These are phyloP conservation scores for Pelargonium nanum DNA, from an alignment of 345 rosid species.

Conservation along the genomic window DNA sequence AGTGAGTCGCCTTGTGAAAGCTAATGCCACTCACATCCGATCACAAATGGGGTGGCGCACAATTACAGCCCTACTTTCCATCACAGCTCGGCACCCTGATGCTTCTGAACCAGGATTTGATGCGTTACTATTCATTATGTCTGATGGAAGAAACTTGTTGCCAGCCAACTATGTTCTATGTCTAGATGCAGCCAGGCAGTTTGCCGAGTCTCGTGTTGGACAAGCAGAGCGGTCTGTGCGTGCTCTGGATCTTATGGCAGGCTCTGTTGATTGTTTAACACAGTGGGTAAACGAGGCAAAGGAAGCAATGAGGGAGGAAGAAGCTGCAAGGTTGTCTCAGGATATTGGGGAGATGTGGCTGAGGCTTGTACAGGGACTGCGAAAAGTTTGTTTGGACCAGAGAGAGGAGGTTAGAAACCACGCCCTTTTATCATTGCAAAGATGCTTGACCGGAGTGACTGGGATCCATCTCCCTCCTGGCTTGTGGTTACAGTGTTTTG, in stretches of 20 bases:
- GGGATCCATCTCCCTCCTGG: conserved; percentile 58
- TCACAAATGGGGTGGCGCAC: conserved; percentile 94
- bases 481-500: conserved; percentile 87
- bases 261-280: conserved; percentile 64
- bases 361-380: conserved; percentile 81
- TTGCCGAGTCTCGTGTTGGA: conserved; percentile 97
- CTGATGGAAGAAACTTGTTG: conserved; percentile 65
- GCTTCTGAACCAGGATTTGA: conserved; percentile 96
- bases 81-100: conserved; percentile 92
- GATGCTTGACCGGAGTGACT: conserved; percentile 73
- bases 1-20: conserved; percentile 92
- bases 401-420: conserved; percentile 95
- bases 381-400: conserved; percentile 99
- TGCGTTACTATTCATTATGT: conserved; percentile 74
- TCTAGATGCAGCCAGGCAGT: conserved; percentile 84
- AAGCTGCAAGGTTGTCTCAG: conserved; percentile 53
- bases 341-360: conserved; percentile 97
- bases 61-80: conserved; percentile 76
- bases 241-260: conserved; percentile 82
- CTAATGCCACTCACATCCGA: conserved; percentile 87
- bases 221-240: conserved; percentile 83
- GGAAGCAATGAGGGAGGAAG: conserved; percentile 74
- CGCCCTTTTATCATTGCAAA: conserved; percentile 75
- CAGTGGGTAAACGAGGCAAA: conserved; percentile 66
- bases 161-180: conserved; percentile 84